A percentile compares a stretch with the other conserved stretches of the same genome.
phyloP scores from a whole-genome alignment of 768 basidiomycete species.

The Coprinellus aureogranulatus region DNA sequence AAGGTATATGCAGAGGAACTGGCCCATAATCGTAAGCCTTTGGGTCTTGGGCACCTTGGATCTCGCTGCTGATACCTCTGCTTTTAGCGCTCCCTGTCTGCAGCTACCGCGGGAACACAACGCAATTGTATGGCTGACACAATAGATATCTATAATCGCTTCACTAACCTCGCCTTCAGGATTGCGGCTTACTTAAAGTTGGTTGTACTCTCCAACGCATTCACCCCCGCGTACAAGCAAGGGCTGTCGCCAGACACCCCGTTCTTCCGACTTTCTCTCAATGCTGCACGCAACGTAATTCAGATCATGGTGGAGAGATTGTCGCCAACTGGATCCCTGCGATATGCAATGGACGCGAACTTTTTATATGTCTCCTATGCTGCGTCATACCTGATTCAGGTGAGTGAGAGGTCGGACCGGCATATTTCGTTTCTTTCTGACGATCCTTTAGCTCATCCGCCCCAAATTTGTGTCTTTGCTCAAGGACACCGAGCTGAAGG shows the following conservation, averaged over 20 bases:
- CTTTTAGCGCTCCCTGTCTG: conserved; percentile 43
- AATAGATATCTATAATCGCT: background rate
- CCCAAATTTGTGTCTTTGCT: conserved; percentile 47
- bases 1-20: conserved; percentile 39
- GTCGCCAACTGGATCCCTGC: conserved; percentile 52
- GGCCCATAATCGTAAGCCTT: conserved; percentile 30
- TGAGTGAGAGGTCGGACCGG: conserved; percentile 25
- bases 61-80: background rate
- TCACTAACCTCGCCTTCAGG: conserved; percentile 25
- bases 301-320: conserved; percentile 50
- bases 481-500: conserved; percentile 33
- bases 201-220: conserved; percentile 54
- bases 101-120: conserved; percentile 42
- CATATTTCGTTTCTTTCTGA: background rate
- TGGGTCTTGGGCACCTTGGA: no score
- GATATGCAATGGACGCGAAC: conserved; percentile 54
- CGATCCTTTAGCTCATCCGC: conserved; percentile 42
- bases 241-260: conserved; percentile 40
- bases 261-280: conserved; percentile 46
- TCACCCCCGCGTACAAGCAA: conserved; percentile 45
- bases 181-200: conserved; percentile 54
- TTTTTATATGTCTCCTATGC: conserved; percentile 57
- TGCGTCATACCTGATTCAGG: conserved; percentile 60
- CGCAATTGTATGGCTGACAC: conserved; percentile 34
- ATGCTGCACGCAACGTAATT: conserved; percentile 57